Conservation (phyloP, 257 asterid genomes). For the Thymus mandschuricus region DNA sequence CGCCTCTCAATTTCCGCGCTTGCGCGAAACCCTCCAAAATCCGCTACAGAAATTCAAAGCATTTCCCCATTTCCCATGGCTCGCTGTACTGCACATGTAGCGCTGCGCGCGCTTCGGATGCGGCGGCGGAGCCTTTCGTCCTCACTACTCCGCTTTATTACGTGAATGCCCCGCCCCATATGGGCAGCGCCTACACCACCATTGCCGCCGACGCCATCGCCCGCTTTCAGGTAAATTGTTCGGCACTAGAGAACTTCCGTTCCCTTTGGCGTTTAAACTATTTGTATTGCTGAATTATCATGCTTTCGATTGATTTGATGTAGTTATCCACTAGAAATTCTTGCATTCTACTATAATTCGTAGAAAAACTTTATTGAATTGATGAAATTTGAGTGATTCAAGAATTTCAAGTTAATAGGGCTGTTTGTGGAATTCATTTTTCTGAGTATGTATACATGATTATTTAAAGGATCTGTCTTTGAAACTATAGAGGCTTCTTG, state of each 20-base stretch:
- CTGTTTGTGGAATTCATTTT: slow-evolving; percentile 17
- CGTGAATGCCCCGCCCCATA: slow-evolving; percentile 97
- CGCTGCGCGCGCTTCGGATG: neutral
- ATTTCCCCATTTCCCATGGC: slow-evolving; percentile 39
- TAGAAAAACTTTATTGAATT: neutral
- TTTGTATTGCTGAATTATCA: neutral
- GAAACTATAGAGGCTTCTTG: slow-evolving; percentile 72
- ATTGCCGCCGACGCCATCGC: slow-evolving; percentile 95
- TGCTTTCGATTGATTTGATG: neutral
- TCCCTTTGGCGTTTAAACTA: neutral
- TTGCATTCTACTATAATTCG: neutral
- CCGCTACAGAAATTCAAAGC: slow-evolving; percentile 38
- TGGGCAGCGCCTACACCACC: slow-evolving; percentile 99
- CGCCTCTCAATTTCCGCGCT: slow-evolving; percentile 33
- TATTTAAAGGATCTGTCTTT: slow-evolving; percentile 19
- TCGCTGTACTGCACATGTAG: slow-evolving; percentile 58
- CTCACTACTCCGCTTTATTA: slow-evolving; percentile 96
- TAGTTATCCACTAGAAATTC: neutral
- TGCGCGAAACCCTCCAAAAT: slow-evolving; percentile 27
- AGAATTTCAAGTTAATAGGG: neutral
- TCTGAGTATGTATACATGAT: slow-evolving; percentile 7
- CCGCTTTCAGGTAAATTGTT: slow-evolving; percentile 77
- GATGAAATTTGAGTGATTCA: neutral
- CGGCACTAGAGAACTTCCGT: neutral
- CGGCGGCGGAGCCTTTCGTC: slow-evolving; percentile 59